Evolutionary conservation across 208 protist genomes (phyloP), one percentile per base, ranked within the genome.

Genomic region (Acanthamoeba royreba): DNA sequence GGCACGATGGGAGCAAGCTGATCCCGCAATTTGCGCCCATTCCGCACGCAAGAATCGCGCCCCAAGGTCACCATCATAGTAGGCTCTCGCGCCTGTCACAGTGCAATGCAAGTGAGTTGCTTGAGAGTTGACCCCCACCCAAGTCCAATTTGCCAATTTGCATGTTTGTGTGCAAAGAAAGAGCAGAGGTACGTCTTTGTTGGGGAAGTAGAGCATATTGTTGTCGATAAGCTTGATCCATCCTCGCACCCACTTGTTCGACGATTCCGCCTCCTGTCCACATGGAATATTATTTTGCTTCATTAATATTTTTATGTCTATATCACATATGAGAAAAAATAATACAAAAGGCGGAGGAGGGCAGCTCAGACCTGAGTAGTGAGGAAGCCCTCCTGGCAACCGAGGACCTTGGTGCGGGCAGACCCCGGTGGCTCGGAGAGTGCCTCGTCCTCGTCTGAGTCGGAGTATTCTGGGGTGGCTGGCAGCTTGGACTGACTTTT

Each of bases 31-130:
- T 89, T 89, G 47, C 81, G 46, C 2, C 46, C 53, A 0, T 4
- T 63, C 46, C 81, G 42, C 35, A 89, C 81, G 22, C 61, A 42
- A 15, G 81, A 89, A 13, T 89, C 81, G 47, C 45, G 45, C 7
- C 46, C 45, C 3, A 89, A 47, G 15, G 81, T 89, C 28, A 89
- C 52, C 49, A 63, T 89, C 81, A 89, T 89, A 5, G 81, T 89
- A 11, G 81, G 49, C 7, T 55, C 45, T 4, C 15, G 28, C 0
- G 81, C 40, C 81, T 89, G 81, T 83, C 19, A 42, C 5, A 83
- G 22, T 25, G 4, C 22, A 33, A 86, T 86, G 74, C 2, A 11
- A n/a, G n/a, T n/a, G n/a, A n/a, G n/a, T n/a, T n/a, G n/a, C n/a
- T n/a, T n/a, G n/a, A n/a, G n/a, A n/a, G n/a, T n/a, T n/a, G n/a